A percentile compares a stretch with the other conserved stretches of the same genome.
phyloP scores from a whole-genome alignment of 306 rosid species.

The Hippophae gyantsensis region DNA sequence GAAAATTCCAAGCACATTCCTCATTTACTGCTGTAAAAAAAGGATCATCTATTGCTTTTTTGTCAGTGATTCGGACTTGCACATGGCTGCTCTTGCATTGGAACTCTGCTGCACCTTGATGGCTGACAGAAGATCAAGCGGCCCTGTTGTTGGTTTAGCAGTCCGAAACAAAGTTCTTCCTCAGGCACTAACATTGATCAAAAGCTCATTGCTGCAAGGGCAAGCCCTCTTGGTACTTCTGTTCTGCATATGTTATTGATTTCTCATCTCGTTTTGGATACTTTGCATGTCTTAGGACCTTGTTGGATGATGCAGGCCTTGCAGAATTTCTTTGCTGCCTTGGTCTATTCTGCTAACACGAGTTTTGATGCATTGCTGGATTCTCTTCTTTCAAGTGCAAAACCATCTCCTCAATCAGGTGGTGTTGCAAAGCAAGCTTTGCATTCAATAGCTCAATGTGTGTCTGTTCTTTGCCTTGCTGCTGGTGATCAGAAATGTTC shows the following conservation, averaged over 20 bases:
- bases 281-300: slow-evolving; percentile 18
- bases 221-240: slow-evolving; percentile 77
- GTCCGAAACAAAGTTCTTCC: slow-evolving; percentile 98
- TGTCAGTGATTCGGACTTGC: slow-evolving; percentile 96
- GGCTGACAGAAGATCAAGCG: slow-evolving; percentile 91
- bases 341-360: slow-evolving; percentile 88
- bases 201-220: slow-evolving; percentile 95
- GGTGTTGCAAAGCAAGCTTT: slow-evolving; percentile 98
- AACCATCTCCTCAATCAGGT: slow-evolving; percentile 90
- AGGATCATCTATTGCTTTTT: slow-evolving; percentile 13
- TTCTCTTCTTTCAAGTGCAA: slow-evolving; percentile 81
- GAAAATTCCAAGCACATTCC: background rate
- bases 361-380: slow-evolving; percentile 88
- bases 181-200: slow-evolving; percentile 79
- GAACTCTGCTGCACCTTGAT: slow-evolving; percentile 93
- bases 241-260: slow-evolving; percentile 12
- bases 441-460: slow-evolving; percentile 91
- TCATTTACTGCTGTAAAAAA: background rate
- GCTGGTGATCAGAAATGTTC: slow-evolving; percentile 88
- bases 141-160: slow-evolving; percentile 77
- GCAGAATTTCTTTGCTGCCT: slow-evolving; percentile 80
- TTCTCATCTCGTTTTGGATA: slow-evolving; percentile 15
- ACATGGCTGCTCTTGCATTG: slow-evolving; percentile 97
- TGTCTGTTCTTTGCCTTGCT: slow-evolving; percentile 94
- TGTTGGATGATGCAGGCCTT: slow-evolving; percentile 56